Base-by-base conservation (phyloP, 192 early-diverging fungal genomes). In the Coemansia sp. region DNA sequence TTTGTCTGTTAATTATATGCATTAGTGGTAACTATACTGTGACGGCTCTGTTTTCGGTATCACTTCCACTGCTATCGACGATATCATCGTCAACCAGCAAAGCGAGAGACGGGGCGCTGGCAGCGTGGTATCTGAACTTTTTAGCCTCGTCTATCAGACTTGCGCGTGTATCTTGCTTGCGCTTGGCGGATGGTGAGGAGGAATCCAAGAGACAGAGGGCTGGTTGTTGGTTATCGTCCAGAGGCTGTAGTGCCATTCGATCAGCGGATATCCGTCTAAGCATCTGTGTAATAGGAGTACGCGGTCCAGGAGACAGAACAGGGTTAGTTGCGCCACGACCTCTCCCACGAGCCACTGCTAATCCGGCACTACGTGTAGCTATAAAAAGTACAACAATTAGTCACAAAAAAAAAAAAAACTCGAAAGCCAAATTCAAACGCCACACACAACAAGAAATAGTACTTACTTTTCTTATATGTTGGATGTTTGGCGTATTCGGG, bases 31-130 rank as follows among this genome's bases (percentile, higher is more conserved):
- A 38, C 46, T 74, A 74, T 0, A 53, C 58, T 12, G 49, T 57
- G 12, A 50, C 41, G 2, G 57, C 44, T 34, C 31, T 34, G 40
- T 80, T 80, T 52, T 79, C 80, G 20, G 68, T 77, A 16, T 84
- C 81, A 55, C 68, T 75, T 27, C 69, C 81, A 58, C 75, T 76
- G 71, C 47, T 69, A 41, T 84, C 81, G 7, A 84, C 65, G 46
- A 84, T 84, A 6, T 82, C 80, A 47, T 83, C 80, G 11, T 73
- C 73, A 27, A 70, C 40, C 39, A 62, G 16, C 3, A 58, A 5
- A 27, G 29, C 53, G 4, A 50, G 40, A 12, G 33, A 16, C 0
- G 29, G 44, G 12, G 55, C 6, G 22, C 31, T 29, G 18, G 33
- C 68, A 22, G 16, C 43, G 11, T 27, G 24, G 55, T 69, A 57